A percentile compares a stretch with the other conserved stretches of the same genome.
Evolutionary conservation across 2,329 filamentous ascomycete genomes (phyloP).

Genomic region (Phialophora chinensis): DNA sequence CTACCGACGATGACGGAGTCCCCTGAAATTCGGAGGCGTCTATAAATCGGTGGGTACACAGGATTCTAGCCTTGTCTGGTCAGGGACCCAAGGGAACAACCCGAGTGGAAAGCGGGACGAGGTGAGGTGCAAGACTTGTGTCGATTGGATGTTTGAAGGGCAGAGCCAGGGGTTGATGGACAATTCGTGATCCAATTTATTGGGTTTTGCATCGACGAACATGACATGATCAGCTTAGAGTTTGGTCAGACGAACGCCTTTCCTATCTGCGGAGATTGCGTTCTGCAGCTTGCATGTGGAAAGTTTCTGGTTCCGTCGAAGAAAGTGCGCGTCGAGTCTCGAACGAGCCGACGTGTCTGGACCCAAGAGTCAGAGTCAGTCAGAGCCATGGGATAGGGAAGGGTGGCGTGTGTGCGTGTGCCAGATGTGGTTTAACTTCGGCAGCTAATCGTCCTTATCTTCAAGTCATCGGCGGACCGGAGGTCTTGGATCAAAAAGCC

Average conservation of each 20-base stretch:
- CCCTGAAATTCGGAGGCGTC: constrained; percentile 21
- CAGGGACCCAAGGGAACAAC: constrained; percentile 17
- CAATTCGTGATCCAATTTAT: not conserved
- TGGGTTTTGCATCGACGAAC: not conserved
- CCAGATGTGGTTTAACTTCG: constrained; percentile 5
- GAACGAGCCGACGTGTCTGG: not conserved
- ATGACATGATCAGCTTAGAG: not conserved
- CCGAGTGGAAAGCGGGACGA: constrained; percentile 16
- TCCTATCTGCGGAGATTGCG: constrained; percentile 16
- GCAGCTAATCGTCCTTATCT: constrained; percentile 18
- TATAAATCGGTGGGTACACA: constrained; percentile 23
- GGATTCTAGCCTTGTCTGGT: constrained; percentile 25
- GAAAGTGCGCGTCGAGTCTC: not conserved
- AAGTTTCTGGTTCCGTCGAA: not conserved
- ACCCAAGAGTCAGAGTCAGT: not conserved
- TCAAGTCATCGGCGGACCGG: constrained; percentile 2
- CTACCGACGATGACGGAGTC: constrained; percentile 13
- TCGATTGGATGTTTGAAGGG: not conserved
- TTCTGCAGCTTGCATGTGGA: constrained; percentile 11
- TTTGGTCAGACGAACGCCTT: constrained; percentile 11
- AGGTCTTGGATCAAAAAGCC: constrained; percentile 1
- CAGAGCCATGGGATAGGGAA: constrained; percentile 2
- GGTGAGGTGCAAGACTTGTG: constrained; percentile 1
- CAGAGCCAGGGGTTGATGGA: not conserved
- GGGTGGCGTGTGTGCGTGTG: not conserved